These are phyloP conservation scores for Teratosphaeria viscida DNA, from an alignment of 2,329 filamentous ascomycete genomes.

Conservation along the genomic window DNA sequence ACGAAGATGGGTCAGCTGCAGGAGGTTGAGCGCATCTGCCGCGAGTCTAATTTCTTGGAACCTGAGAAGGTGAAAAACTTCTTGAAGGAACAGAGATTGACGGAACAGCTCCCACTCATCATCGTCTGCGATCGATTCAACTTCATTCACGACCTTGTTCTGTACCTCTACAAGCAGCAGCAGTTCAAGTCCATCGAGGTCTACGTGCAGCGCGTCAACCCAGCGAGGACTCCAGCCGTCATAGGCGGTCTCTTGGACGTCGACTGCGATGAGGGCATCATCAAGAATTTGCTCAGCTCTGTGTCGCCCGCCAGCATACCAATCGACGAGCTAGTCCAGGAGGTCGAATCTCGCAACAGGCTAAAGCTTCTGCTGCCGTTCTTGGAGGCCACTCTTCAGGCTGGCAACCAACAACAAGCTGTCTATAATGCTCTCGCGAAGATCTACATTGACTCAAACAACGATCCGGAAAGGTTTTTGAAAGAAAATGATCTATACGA, in stretches of 20 bases:
- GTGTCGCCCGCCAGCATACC: constrained; percentile 78
- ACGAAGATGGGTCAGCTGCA: constrained; percentile 88
- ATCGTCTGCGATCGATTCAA: constrained; percentile 99
- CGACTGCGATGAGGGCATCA: constrained; percentile 91
- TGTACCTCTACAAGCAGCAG: constrained; percentile 97
- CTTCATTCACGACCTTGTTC: constrained; percentile 91
- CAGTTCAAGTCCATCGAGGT: constrained; percentile 98
- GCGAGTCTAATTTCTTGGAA: constrained; percentile 56
- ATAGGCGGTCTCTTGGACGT: constrained; percentile 90
- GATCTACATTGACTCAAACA: constrained; percentile 99
- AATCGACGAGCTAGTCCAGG: constrained; percentile 84
- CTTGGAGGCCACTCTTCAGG: constrained; percentile 80
- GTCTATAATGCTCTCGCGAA: constrained; percentile 96
- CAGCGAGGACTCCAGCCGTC: constrained; percentile 78
- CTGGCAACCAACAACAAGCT: constrained; percentile 89
- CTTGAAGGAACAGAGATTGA: constrained; percentile 86
- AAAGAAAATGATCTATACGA: constrained; percentile 98
- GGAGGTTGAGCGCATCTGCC: constrained; percentile 93
- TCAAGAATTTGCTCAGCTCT: constrained; percentile 79
- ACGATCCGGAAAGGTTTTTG: constrained; percentile 93
- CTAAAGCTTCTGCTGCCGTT: constrained; percentile 93
- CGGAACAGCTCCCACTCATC: constrained; percentile 89
- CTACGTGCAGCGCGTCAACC: constrained; percentile 95
- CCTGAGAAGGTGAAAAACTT: constrained; percentile 72
- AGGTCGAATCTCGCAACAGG: constrained; percentile 93